These are phyloP conservation scores for Nicotiana benthamiana DNA, from an alignment of 257 asterid species.

Conservation along the genomic window DNA sequence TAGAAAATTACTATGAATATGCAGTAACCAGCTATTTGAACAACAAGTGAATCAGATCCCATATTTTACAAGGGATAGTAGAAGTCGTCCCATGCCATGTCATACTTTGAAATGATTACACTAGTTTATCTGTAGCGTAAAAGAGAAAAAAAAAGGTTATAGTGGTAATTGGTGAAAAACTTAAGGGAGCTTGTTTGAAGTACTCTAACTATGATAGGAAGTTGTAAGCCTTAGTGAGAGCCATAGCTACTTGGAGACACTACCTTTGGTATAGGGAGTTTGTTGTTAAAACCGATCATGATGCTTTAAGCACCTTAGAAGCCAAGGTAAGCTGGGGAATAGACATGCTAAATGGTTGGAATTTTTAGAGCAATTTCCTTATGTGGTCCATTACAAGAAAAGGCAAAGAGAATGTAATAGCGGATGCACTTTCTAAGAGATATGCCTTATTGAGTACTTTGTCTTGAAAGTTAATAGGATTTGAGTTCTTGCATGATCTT, in stretches of 20 bases:
- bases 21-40: conserved; percentile 61
- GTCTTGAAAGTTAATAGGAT: no score
- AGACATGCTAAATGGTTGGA: background rate
- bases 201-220: background rate
- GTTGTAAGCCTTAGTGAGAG: no score
- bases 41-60: conserved; percentile 47
- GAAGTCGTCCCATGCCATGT: conserved; percentile 68
- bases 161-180: background rate
- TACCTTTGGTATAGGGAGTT: background rate
- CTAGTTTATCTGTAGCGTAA: conserved; percentile 61
- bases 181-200: background rate
- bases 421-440: no score
- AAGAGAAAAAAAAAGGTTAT: background rate
- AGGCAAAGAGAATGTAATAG: no score
- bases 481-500: no score
- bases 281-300: background rate
- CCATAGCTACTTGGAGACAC: background rate
- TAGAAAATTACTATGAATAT: conserved; percentile 71
- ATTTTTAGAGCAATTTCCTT: no score
- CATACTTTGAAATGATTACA: conserved; percentile 70
- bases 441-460: no score
- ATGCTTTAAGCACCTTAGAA: no score
- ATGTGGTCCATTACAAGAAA: background rate
- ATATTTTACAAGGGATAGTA: conserved; percentile 74
- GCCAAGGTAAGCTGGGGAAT: no score